phyloP scores from a whole-genome alignment of 148 eudicot genomes.

The Polygonum maritimum region DNA sequence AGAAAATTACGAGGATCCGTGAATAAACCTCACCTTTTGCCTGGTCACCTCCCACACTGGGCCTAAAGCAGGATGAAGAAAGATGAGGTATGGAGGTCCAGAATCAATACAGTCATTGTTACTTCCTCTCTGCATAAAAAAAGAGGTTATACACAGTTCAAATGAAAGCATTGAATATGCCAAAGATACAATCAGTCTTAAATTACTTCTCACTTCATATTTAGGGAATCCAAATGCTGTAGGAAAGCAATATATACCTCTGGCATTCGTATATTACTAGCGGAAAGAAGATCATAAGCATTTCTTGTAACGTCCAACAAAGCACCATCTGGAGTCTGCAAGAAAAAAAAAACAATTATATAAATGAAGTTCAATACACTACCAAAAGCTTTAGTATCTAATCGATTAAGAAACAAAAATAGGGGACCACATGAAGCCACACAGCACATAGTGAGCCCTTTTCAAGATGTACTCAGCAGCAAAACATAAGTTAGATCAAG shows the following conservation, averaged over 20 bases:
- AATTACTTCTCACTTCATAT: no score
- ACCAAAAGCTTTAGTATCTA: conserved; percentile 5
- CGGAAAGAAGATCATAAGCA: conserved; percentile 83
- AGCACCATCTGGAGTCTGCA: conserved; percentile 99
- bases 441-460: background rate
- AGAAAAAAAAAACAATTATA: background rate
- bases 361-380: background rate
- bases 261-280: conserved; percentile 58
- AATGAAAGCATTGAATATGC: background rate
- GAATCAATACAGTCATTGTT: conserved; percentile 64
- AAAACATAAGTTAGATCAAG: background rate
- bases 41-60: conserved; percentile 92
- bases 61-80: conserved; percentile 97
- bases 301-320: conserved; percentile 79
- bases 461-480: background rate
- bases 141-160: background rate
- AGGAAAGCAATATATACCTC: conserved; percentile 34
- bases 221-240: background rate
- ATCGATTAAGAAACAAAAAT: background rate
- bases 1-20: background rate
- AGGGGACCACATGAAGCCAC: background rate
- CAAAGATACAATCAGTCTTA: background rate
- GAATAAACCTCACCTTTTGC: conserved; percentile 52
- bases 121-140: conserved; percentile 51
- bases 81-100: conserved; percentile 84